Conservation (phyloP, 768 basidiomycete genomes). For the Amyloporia xantha region DNA sequence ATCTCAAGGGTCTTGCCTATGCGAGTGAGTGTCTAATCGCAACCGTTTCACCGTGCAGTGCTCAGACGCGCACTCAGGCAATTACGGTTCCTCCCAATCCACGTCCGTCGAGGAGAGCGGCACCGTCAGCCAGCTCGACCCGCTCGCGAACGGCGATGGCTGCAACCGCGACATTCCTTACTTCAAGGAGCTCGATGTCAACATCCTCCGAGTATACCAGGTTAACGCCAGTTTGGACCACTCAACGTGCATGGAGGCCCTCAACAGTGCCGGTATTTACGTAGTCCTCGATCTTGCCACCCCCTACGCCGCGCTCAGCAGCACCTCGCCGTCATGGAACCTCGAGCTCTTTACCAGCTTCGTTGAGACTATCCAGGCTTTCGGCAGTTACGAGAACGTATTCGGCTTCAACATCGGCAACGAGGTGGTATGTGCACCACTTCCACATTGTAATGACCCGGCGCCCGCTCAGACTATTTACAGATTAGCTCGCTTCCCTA, state of each 20-base stretch:
- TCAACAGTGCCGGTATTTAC: not conserved
- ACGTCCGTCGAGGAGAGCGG: not conserved
- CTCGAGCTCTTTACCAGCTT: not conserved
- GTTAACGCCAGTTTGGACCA: slow-evolving; percentile 2
- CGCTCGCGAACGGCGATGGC: not conserved
- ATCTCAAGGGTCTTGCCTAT: slow-evolving; percentile 4
- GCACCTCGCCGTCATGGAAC: not conserved
- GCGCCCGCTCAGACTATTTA: too few species aligned
- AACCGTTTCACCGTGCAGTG: not conserved
- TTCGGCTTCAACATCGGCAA: slow-evolving; percentile 3
- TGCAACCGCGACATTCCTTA: slow-evolving; percentile 3
- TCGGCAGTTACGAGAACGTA: not conserved
- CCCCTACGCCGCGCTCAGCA: not conserved
- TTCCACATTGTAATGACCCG: too few species aligned
- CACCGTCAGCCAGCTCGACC: slow-evolving; percentile 1
- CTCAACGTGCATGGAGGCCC: slow-evolving; percentile 1
- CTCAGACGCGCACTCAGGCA: not conserved
- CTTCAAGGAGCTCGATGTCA: slow-evolving; percentile 4
- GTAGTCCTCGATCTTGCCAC: slow-evolving; percentile 2
- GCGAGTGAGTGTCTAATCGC: not conserved
- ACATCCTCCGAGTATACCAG: slow-evolving; percentile 5
- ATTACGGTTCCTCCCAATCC: slow-evolving; percentile 2
- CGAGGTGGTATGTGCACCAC: slow-evolving; percentile 1
- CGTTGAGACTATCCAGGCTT: not conserved
- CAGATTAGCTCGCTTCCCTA: not conserved